Evolutionary conservation across 1,284 basidiomycete species (phyloP).

Genomic region (Fomitopsis schrenkii): DNA sequence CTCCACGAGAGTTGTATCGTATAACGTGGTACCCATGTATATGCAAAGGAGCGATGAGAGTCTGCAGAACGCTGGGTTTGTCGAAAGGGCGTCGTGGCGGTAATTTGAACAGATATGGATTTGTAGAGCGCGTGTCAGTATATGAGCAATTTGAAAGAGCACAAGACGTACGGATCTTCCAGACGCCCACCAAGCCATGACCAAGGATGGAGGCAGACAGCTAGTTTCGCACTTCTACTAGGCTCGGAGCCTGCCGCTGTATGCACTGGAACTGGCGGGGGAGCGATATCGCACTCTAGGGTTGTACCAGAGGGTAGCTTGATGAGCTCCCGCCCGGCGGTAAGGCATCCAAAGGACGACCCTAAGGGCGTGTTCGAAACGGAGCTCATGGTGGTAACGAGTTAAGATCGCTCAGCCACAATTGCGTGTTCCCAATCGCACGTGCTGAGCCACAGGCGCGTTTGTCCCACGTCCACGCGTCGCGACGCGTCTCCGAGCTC

Average conservation of each 20-base stretch:
- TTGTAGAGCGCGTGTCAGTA: too few relatives aligned
- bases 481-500: neutral
- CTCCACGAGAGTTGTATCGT: constrained; percentile 72
- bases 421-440: too few relatives aligned
- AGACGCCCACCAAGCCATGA: constrained; percentile 73
- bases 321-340: constrained; percentile 7
- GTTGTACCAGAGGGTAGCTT: constrained; percentile 17
- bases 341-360: neutral
- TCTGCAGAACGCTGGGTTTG: constrained; percentile 27
- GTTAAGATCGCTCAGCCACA: too few relatives aligned
- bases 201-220: constrained; percentile 72
- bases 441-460: constrained; percentile 2
- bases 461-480: neutral
- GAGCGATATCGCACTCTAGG: constrained; percentile 14
- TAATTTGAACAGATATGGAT: neutral
- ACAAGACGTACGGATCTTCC: constrained; percentile 61
- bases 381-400: neutral
- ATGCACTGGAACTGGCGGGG: constrained; percentile 1
- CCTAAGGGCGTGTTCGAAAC: neutral
- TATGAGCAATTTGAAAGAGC: neutral
- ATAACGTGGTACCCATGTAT: constrained; percentile 52
- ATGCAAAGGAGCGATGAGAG: constrained; percentile 32
- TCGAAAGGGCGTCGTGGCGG: neutral
- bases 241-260: neutral
- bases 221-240: neutral